Evolutionary conservation across 768 basidiomycete genomes (phyloP).

Genomic region (Mycena capillaripes): DNA sequence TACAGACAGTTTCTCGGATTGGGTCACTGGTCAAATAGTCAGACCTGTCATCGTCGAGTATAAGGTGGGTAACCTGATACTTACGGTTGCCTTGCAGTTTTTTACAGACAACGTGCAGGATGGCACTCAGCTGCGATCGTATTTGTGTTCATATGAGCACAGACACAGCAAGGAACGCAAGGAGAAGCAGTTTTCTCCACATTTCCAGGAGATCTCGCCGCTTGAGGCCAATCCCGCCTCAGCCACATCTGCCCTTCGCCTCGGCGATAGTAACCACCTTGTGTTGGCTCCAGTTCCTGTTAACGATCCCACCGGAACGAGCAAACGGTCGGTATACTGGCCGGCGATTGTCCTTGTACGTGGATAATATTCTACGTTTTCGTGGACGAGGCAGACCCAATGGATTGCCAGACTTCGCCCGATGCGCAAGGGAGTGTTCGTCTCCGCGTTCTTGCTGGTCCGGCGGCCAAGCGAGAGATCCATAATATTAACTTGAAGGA

Average conservation of each 20-base stretch:
- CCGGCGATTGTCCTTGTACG: slow-evolving; percentile 28
- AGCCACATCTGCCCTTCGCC: not conserved
- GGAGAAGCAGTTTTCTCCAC: slow-evolving; percentile 25
- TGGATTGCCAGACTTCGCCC: slow-evolving; percentile 10
- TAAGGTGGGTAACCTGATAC: not conserved
- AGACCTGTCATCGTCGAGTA: slow-evolving; percentile 18
- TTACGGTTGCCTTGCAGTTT: not conserved
- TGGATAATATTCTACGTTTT: not conserved
- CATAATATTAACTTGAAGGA: slow-evolving; percentile 4
- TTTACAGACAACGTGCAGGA: slow-evolving; percentile 14
- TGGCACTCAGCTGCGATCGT: slow-evolving; percentile 21
- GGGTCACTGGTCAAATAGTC: slow-evolving; percentile 16
- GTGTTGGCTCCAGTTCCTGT: slow-evolving; percentile 25
- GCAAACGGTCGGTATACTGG: slow-evolving; percentile 17
- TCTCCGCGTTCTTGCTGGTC: slow-evolving; percentile 28
- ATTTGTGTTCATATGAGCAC: slow-evolving; percentile 18
- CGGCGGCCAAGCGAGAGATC: slow-evolving; percentile 20
- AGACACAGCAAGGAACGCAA: not conserved
- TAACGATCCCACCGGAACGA: not conserved
- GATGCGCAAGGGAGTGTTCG: slow-evolving; percentile 18
- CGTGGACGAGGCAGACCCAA: not conserved
- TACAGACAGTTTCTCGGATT: slow-evolving; percentile 17
- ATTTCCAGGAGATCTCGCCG: slow-evolving; percentile 25
- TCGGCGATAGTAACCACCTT: not conserved
- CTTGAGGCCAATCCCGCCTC: slow-evolving; percentile 8